Percentiles rank a stretch among this genome's conserved stretches.
Conservation (phyloP, 1,284 basidiomycete genomes). For the Malassezia restricta region DNA sequence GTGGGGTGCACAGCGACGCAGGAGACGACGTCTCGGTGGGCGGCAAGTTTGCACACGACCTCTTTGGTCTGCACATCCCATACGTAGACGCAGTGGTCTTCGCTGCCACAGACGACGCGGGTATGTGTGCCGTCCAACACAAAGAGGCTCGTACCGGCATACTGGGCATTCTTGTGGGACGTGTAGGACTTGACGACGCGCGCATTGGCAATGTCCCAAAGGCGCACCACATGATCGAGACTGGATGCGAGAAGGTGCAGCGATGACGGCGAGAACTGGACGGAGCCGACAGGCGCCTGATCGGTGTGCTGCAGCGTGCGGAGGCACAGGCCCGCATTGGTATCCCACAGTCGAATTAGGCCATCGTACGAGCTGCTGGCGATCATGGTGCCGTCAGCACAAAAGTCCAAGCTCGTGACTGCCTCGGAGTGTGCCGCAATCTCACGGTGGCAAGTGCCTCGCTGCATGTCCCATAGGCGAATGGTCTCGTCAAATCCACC, state of each 20-base stretch:
- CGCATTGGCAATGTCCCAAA: constrained; percentile 88
- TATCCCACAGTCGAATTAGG: constrained; percentile 77
- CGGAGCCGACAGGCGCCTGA: constrained; percentile 78
- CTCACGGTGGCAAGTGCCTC: constrained; percentile 46
- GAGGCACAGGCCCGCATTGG: constrained; percentile 86
- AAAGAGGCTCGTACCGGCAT: constrained; percentile 47
- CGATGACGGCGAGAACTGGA: constrained; percentile 80
- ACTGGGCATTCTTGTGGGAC: constrained; percentile 69
- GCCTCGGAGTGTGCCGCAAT: constrained; percentile 88
- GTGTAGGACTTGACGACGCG: constrained; percentile 84
- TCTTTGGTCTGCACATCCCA: constrained; percentile 82
- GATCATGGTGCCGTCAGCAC: constrained; percentile 82
- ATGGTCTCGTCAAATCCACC: constrained; percentile 92
- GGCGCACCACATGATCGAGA: constrained; percentile 77
- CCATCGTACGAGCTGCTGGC: constrained; percentile 91
- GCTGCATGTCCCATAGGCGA: constrained; percentile 83
- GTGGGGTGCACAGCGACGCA: constrained; percentile 26
- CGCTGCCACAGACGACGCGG: constrained; percentile 66
- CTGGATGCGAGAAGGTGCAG: constrained; percentile 75
- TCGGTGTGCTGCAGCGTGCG: constrained; percentile 93
- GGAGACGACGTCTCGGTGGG: constrained; percentile 54
- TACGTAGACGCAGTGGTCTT: constrained; percentile 72
- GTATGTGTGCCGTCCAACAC: not conserved
- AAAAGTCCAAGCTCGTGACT: constrained; percentile 83
- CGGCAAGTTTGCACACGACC: constrained; percentile 61